These are phyloP conservation scores for Vitis hybrid DNA, from an alignment of 177 flowering plant species.

Conservation along the genomic window DNA sequence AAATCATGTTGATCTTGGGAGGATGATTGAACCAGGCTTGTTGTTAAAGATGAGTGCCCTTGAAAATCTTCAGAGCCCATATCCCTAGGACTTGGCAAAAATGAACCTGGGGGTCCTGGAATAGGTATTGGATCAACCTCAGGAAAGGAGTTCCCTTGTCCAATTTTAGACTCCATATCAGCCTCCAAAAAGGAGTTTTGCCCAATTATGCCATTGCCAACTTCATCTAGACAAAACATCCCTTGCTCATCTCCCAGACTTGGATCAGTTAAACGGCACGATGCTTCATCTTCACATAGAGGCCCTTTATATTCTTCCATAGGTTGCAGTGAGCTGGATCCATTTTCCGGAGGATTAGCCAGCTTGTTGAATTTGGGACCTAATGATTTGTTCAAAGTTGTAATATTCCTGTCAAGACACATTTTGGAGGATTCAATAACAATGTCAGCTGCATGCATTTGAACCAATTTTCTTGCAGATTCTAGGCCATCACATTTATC, in stretches of 20 bases:
- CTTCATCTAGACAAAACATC: constrained; percentile 30
- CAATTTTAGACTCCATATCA: constrained; percentile 29
- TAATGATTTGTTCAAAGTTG: constrained; percentile 14
- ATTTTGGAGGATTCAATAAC: constrained; percentile 10
- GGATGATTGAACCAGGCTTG: constrained; percentile 39
- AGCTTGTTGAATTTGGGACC: constrained; percentile 20
- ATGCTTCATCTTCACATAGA: constrained; percentile 18
- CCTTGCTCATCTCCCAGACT: constrained; percentile 23
- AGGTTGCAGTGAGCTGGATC: constrained; percentile 17
- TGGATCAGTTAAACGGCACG: constrained; percentile 10
- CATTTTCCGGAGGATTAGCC: constrained; percentile 11
- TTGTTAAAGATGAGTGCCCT: constrained; percentile 61
- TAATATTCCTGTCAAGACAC: constrained; percentile 11
- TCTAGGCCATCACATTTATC: constrained; percentile 23
- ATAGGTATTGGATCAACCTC: constrained; percentile 65
- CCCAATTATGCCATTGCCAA: constrained; percentile 14
- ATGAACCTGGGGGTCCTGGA: constrained; percentile 80
- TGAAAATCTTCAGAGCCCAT: constrained; percentile 58
- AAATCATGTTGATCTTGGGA: constrained; percentile 45
- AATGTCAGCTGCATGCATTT: constrained; percentile 11
- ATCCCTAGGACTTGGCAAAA: constrained; percentile 65
- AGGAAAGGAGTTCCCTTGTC: constrained; percentile 32
- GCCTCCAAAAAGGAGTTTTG: constrained; percentile 14
- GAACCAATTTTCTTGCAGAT: constrained; percentile 17
- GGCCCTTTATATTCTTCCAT: constrained; percentile 19